phyloP scores from a whole-genome alignment of 2,329 filamentous ascomycete species.

The Scortechinia acanthostroma region DNA sequence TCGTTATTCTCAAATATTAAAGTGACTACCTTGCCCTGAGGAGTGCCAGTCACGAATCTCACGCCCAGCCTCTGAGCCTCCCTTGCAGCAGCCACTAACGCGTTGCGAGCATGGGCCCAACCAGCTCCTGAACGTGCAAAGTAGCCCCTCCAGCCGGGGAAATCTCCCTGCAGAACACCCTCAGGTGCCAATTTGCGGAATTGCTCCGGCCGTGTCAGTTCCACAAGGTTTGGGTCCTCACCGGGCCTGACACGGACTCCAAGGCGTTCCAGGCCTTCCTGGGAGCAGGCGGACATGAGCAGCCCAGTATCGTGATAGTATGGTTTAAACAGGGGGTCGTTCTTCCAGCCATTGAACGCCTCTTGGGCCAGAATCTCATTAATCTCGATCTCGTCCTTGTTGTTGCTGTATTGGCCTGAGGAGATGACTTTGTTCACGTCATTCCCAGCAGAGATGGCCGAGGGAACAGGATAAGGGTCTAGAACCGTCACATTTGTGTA shows the following conservation, averaged over 20 bases:
- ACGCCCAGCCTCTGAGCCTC: constrained; percentile 37
- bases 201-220: constrained; percentile 29
- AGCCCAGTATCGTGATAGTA: constrained; percentile 28
- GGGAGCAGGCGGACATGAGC: constrained; percentile 25
- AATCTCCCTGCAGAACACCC: constrained; percentile 38
- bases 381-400: constrained; percentile 20
- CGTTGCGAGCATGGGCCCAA: constrained; percentile 43
- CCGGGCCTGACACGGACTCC: constrained; percentile 21
- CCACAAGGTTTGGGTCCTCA: constrained; percentile 16
- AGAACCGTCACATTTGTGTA: constrained; percentile 37
- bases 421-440: constrained; percentile 37
- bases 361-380: constrained; percentile 19
- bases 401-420: neutral
- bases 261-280: constrained; percentile 24
- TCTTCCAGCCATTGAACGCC: constrained; percentile 26
- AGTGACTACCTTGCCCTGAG: constrained; percentile 23
- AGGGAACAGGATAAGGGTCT: constrained; percentile 34
- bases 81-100: constrained; percentile 30
- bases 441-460: constrained; percentile 33
- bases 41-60: constrained; percentile 30
- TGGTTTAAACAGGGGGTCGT: constrained; percentile 30
- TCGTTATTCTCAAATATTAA: constrained; percentile 25
- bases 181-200: constrained; percentile 40
- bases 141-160: constrained; percentile 40
- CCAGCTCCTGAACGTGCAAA: constrained; percentile 33